Evolutionary conservation across 106 monocot species (phyloP), one percentile per base, ranked within the genome.

Genomic region (Platanthera zijinensis): DNA sequence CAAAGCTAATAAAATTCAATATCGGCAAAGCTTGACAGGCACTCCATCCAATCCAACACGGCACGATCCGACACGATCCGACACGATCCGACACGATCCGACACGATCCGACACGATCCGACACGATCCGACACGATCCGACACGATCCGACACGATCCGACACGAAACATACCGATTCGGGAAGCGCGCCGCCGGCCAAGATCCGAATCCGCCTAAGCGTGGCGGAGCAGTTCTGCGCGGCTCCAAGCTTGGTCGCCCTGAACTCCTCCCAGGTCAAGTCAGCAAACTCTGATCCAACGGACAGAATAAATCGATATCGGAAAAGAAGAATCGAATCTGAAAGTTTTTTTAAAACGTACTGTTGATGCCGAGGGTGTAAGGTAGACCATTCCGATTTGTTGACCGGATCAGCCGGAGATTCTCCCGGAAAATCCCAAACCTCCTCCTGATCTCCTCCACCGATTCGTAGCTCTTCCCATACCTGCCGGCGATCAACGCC

Each of bases 211-310:
- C 95, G 88, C 54, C 82, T 87, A 76, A 83, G 75, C 52, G 95
- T 96, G 15, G 95, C 92, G 8, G 95, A 96, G 86, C 95, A 96
- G 78, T 90, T 92, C 84, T 96, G 95, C 14, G 90, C 85, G n/a
- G 90, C 95, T 5, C 95, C 95, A 15, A 96, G 85, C 57, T 69
- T 71, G 63, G 52, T 78, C 22, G 79, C 85, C 73, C 71, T 71
- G 84, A 96, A 92, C 84, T 96, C 95, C 85, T 96, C 95, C 95
- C 92, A 92, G 80, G 83, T 92, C 92, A 92, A 30, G 79, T 96
- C 95, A 52, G 92, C 85, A 74, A 89, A 96, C 56, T 69, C 95
- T 96, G 81, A 47, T 73, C 45, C 47, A 6, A 11, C 45, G 8
- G 7, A 25, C 50, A 49, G 46, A 10, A 51, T n/a, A 57, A 75